Conservation (phyloP, 2,329 filamentous ascomycete genomes). For the Ophiostoma novo-ulmi region DNA sequence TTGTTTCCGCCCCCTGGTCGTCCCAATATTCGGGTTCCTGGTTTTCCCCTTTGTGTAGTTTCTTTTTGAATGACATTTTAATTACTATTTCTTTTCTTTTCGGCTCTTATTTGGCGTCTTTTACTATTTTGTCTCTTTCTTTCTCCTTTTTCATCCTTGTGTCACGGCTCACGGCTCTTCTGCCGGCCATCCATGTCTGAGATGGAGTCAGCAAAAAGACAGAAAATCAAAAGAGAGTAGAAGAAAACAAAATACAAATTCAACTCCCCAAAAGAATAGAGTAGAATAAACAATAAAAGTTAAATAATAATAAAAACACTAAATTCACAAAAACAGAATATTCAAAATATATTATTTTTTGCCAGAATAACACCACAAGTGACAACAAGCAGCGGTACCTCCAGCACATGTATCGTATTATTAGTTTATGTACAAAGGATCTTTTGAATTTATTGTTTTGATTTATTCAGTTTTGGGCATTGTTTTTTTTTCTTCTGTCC, state of each 20-base stretch:
- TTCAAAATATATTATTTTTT: conserved; percentile 6
- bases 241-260: not conserved
- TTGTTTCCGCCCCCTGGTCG: conserved; percentile 13
- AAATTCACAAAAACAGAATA: not conserved
- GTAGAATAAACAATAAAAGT: conserved; percentile 3
- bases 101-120: not conserved
- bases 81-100: not conserved
- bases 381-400: not conserved
- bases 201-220: not conserved
- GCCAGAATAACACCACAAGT: conserved; percentile 20
- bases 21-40: conserved; percentile 13
- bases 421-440: not conserved
- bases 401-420: conserved; percentile 10
- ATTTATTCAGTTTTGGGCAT: not conserved
- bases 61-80: not conserved
- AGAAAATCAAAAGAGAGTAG: not conserved
- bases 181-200: conserved; percentile 1
- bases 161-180: not conserved
- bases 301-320: not conserved
- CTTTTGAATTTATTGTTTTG: conserved; percentile 4
- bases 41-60: not conserved
- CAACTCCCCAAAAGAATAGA: not conserved
- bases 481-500: not conserved
- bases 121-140: not conserved
- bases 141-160: not conserved